Evolutionary conservation across 148 eudicot species (phyloP), one percentile per base, ranked within the genome.

Genomic region (Rhododendron molle): DNA sequence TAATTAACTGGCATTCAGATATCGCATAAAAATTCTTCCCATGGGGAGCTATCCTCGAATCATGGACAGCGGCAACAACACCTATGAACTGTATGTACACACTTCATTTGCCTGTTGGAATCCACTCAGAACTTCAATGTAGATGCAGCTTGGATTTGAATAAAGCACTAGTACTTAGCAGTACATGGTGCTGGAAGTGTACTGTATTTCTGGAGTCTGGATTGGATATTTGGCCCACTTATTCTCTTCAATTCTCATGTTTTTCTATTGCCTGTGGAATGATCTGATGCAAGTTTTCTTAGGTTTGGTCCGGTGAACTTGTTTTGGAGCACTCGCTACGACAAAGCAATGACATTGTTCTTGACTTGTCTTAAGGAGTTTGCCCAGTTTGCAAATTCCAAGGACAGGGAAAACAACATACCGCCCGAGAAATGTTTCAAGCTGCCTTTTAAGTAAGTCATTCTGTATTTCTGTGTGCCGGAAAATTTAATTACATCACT

Each of bases 311-410:
- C 99, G 26, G 99, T 95, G 47, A 97, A 97, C 91, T 87, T 97
- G 91, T 97, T 97, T 88, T 97, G 98, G 99, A 97, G 98, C 89
- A 95, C 99, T 62, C 99, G 99, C 73, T 95, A 97, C 82, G 99
- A 97, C 90, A 97, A 93, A 90, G 99, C 99, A 88, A 97, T 97
- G 99, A 93, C 96, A 77, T 88, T 95, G 90, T 97, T 91, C 94
- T 90, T 94, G 98, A 14, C 99, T 84, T 97, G 98, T 88, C 94
- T 97, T 54, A 97, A 95, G 93, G 99, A 97, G 89, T 95, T 95
- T 89, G 15, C 73, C 73, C 73, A 67, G 34, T 67, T 67, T 67
- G 99, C 99, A 65, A 91, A 96, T 89, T 89, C 90, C 67, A 95
- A 93, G 87, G 99, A 97, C 88, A 90, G 89, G 74, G 98, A 94